Evolutionary conservation across 768 basidiomycete genomes (phyloP), one percentile per base, ranked within the genome.

Genomic region (Naematelia encephala): DNA sequence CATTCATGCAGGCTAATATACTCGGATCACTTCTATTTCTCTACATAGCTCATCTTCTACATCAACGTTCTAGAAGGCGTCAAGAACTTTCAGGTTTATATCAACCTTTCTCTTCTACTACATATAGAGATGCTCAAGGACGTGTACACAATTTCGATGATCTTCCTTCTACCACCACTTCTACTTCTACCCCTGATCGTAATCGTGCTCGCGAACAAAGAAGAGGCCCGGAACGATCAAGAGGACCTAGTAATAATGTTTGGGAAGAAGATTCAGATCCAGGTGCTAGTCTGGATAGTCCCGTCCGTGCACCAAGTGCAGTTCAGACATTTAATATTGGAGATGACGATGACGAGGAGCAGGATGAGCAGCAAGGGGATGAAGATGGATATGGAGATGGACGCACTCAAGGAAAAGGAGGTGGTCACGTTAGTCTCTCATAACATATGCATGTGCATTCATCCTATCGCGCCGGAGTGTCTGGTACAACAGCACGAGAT

Each of bases 1-100:
- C n/a, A n/a, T n/a, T n/a, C n/a, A n/a, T n/a, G n/a, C 49, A 69
- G 66, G 72, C 75, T n/a, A 77, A 77, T 44, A 61, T 77, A 16
- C 49, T 67, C 34, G 75, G 75, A 12, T 68, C 68, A 14, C 60
- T 65, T 0, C 13, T 72, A 1, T 73, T 72, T 52, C 66, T 74
- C 42, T 70, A 66, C 60, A 55, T 73, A 16, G 71, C 75, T 11
- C 69, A 77, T 50, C 51, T 71, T 1, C 59, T 70, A 11, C 52
- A 64, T 28, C 39, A 56, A 52, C 62, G 68, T 16, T 46, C 48
- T 25, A 56, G 67, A 12, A 52, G 61, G 1, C 60, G 67, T 13
- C 42, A 46, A 28, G 69, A 74, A 49, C 54, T 74, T 23, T 66
- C 69, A 1, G 54, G 61, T 3, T 53, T 77, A 3, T 77, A 77